These are phyloP conservation scores for Aspergillus bridgeri DNA, from an alignment of 495 filamentous ascomycete genomes.

Conservation along the genomic window DNA sequence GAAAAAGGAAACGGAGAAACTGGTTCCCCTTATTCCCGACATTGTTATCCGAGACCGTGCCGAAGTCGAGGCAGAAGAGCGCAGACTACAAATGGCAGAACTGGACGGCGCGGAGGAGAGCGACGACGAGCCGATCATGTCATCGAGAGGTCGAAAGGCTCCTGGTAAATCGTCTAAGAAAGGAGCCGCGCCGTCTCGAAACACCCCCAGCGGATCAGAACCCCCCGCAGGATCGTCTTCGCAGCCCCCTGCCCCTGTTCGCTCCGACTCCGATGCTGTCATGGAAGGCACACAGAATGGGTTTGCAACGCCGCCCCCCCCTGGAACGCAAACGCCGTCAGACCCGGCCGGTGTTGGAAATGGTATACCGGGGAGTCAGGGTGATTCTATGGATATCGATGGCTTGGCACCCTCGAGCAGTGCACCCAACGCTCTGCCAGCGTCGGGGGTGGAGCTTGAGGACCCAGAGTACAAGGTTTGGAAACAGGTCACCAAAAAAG, in stretches of 20 bases:
- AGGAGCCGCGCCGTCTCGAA: conserved; percentile 65
- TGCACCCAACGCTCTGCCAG: conserved; percentile 49
- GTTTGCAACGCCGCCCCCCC: conserved; percentile 77
- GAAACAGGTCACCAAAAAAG: conserved; percentile 98
- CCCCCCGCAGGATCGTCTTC: conserved; percentile 60
- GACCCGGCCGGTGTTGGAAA: conserved; percentile 64
- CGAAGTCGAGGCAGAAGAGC: conserved; percentile 94
- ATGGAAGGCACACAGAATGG: conserved; percentile 76
- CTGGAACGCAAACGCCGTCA: conserved; percentile 71
- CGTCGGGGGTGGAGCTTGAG: conserved; percentile 55
- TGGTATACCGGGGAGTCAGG: conserved; percentile 59
- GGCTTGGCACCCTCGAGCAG: conserved; percentile 56
- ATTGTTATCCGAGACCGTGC: conserved; percentile 84
- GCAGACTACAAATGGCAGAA: conserved; percentile 68
- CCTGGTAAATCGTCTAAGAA: conserved; percentile 79
- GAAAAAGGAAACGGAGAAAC: conserved; percentile 93
- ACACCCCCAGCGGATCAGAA: conserved; percentile 65
- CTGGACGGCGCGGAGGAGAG: conserved; percentile 86
- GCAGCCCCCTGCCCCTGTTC: conserved; percentile 48
- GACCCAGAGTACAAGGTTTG: conserved; percentile 94
- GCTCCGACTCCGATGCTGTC: conserved; percentile 60
- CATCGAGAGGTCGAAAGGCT: conserved; percentile 87
- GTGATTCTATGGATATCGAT: conserved; percentile 80
- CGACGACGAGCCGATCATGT: conserved; percentile 98
- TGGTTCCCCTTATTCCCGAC: conserved; percentile 92